A percentile compares a stretch with the other conserved stretches of the same genome.
Evolutionary conservation across 2,329 filamentous ascomycete species (phyloP).

Genomic region (Colletotrichum sp.): DNA sequence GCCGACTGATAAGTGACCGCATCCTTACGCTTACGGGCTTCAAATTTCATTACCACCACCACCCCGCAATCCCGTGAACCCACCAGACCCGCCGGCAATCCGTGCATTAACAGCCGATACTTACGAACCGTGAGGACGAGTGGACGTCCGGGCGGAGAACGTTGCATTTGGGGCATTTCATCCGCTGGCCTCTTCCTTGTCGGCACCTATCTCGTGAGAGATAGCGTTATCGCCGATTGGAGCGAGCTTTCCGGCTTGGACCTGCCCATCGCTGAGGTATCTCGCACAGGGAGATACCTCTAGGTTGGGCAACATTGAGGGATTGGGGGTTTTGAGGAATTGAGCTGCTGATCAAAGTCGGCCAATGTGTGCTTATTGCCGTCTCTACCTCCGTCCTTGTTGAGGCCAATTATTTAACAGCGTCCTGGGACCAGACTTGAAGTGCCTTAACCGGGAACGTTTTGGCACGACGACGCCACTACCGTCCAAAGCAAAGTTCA

Average conservation of each 20-base stretch:
- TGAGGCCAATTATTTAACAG: not conserved
- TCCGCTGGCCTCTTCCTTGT: not conserved
- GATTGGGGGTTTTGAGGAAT: no score
- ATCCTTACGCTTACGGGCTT: not conserved
- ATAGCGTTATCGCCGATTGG: not conserved
- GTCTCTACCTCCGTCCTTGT: accelerated
- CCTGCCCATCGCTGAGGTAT: not conserved
- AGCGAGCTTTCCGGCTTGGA: not conserved
- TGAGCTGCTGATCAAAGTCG: not conserved
- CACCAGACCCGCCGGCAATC: not conserved
- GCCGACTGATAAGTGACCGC: not conserved
- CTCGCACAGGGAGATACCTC: not conserved
- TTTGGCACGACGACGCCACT: not conserved
- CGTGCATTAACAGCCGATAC: constrained; percentile 5
- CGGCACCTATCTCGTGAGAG: not conserved
- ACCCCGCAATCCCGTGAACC: not conserved
- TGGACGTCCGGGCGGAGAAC: not conserved
- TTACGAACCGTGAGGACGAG: not conserved
- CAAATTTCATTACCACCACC: not conserved
- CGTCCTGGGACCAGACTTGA: not conserved
- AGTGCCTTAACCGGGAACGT: not conserved
- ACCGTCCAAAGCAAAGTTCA: not conserved
- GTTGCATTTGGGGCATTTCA: not conserved
- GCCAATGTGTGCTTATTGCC: not conserved
- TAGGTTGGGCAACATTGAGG: not conserved